Base-by-base conservation (phyloP, 2,329 filamentous ascomycete genomes). In the Alternaria viburni region DNA sequence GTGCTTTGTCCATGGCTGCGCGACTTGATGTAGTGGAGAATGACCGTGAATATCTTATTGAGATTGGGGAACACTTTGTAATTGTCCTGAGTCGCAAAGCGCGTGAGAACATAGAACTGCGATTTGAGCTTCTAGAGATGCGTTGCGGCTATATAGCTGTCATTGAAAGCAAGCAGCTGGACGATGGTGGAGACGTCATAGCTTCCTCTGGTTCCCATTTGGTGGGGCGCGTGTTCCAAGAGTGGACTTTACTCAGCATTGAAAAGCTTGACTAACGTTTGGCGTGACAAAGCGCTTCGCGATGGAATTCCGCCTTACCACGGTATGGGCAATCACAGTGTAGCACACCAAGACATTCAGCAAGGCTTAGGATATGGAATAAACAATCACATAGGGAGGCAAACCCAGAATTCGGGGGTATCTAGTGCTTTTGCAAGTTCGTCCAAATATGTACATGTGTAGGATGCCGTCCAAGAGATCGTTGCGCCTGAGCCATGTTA, bases 241-340 rank as follows among this genome's bases (percentile, higher is more conserved):
- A 45, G 32, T 25, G 21, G 55, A 49, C 43, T 36, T 71, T 76
- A 72, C 68, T 76, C 71, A 76, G 71, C 72, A 74, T 75, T 72
- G 66, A 46, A 70, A 69, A 74, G 69, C 68, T 72, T 72, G 60
- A 74, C 71, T 68, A 72, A 75, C 28, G 21, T 26, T 43, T 28
- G 19, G 12, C 32, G 50, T 62, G 56, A 54, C 50, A 30, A 62
- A 54, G 43, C 51, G 32, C 8, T 44, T 57, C 9, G 25, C 64
- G 66, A 62, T 58, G 36, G 4, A 23, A 7, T 52, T 41, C 19
- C 49, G 49, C 49, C 1, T 41, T n/a, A 32, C 10, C 19, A 13
- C 6, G 1, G 11, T 2, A 32, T 19, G 2, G n/a, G 17, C 6
- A 13, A 12, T 51, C 15, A 7, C 1, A 51, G 12, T 21, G 3